Evolutionary conservation across 148 eudicot genomes (phyloP).

Genomic region (Dianthus caryophyllus): DNA sequence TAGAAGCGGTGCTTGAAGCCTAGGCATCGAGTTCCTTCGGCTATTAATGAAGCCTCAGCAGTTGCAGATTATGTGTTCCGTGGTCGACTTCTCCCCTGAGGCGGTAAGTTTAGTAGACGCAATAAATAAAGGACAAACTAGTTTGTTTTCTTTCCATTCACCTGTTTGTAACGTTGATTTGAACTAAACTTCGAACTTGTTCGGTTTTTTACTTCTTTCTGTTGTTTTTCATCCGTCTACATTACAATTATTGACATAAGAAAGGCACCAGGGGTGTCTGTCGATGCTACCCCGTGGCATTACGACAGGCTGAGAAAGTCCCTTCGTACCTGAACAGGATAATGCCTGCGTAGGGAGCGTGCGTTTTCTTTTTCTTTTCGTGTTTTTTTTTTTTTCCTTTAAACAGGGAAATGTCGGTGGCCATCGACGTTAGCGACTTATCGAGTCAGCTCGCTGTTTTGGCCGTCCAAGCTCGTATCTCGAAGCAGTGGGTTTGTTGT

Average conservation of each 20-base stretch:
- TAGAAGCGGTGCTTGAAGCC: slow-evolving; percentile 23
- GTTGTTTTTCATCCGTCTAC: neutral
- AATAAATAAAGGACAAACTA: slow-evolving; percentile 22
- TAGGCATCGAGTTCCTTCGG: slow-evolving; percentile 16
- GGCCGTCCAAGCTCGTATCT: slow-evolving; percentile 27
- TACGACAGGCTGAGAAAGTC: slow-evolving; percentile 98
- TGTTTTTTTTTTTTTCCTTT: slow-evolving; percentile 43
- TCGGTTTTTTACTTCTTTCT: neutral
- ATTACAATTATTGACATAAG: slow-evolving; percentile 42
- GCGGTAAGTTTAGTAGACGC: slow-evolving; percentile 38
- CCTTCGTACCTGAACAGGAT: slow-evolving; percentile 99
- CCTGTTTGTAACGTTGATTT: slow-evolving; percentile 21
- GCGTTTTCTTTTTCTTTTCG: slow-evolving; percentile 50
- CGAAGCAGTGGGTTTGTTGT: slow-evolving; percentile 18
- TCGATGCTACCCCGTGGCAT: slow-evolving; percentile 47
- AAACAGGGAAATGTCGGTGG: slow-evolving; percentile 33
- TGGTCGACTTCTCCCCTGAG: slow-evolving; percentile 32
- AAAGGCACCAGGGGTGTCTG: slow-evolving; percentile 99
- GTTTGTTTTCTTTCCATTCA: slow-evolving; percentile 13
- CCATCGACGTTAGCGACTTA: slow-evolving; percentile 14
- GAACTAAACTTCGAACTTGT: slow-evolving; percentile 24
- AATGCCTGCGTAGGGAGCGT: slow-evolving; percentile 99
- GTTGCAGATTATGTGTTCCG: slow-evolving; percentile 31
- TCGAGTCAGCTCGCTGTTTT: slow-evolving; percentile 21
- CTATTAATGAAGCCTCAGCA: slow-evolving; percentile 29